A percentile compares a stretch with the other conserved stretches of the same genome.
Conservation (phyloP, 148 eudicot genomes). For the Persicaria tinctoria region DNA sequence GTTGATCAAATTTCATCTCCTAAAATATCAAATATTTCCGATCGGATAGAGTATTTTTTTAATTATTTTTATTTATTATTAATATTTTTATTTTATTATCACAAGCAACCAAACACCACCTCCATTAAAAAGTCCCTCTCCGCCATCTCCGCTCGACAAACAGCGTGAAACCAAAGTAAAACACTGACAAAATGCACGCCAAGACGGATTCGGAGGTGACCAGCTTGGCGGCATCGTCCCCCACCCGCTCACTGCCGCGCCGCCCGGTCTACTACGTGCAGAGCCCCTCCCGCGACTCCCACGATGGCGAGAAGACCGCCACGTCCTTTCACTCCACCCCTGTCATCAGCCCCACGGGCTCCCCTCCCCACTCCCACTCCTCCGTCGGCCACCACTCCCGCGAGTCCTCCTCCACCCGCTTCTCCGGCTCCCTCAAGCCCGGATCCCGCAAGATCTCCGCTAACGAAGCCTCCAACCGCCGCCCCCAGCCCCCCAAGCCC, state of each 20-base stretch:
- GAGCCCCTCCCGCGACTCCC: constrained; percentile 74
- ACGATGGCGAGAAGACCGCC: constrained; percentile 72
- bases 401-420: constrained; percentile 70
- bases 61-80: too few relatives aligned
- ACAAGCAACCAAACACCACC: background rate
- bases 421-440: constrained; percentile 70
- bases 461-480: constrained; percentile 25
- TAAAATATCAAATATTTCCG: too few relatives aligned
- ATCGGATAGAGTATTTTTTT: too few relatives aligned
- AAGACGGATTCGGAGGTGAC: constrained; percentile 91
- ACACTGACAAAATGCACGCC: constrained; percentile 35
- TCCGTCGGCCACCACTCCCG: constrained; percentile 80
- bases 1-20: too few relatives aligned
- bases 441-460: constrained; percentile 57
- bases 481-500: constrained; percentile 10
- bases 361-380: constrained; percentile 77
- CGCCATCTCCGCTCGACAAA: background rate
- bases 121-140: background rate
- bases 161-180: background rate
- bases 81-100: too few relatives aligned
- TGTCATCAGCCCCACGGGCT: constrained; percentile 53
- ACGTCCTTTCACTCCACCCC: constrained; percentile 82
- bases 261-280: constrained; percentile 80
- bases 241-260: constrained; percentile 42
- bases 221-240: constrained; percentile 70